A percentile compares a stretch with the other conserved stretches of the same genome.
Evolutionary conservation across 768 basidiomycete genomes (phyloP).

Genomic region (Mycena rebaudengoi): DNA sequence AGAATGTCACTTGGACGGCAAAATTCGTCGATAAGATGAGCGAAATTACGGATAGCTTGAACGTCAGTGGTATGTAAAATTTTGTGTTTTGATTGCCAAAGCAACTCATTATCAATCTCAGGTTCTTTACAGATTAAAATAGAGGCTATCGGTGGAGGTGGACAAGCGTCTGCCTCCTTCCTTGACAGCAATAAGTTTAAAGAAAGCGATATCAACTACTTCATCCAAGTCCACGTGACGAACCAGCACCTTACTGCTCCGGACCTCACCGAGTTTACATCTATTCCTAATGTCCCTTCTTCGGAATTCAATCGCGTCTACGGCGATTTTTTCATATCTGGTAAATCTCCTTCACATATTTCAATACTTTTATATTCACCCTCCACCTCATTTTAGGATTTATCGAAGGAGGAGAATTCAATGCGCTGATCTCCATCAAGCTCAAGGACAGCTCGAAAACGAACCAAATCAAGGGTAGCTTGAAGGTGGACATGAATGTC

Average conservation of each 20-base stretch:
- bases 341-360: background rate
- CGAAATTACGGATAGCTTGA: background rate
- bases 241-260: background rate
- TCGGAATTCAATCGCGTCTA: conserved; percentile 8
- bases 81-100: background rate
- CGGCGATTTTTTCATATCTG: conserved; percentile 12
- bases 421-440: conserved; percentile 14
- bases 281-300: background rate
- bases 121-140: background rate
- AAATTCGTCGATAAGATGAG: conserved; percentile 12
- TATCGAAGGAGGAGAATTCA: conserved; percentile 14
- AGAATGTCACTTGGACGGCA: conserved; percentile 3
- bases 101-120: background rate
- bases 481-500: background rate
- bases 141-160: background rate
- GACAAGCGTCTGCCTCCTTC: background rate
- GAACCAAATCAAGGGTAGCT: background rate
- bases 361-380: background rate
- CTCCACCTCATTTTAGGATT: background rate
- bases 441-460: conserved; percentile 4
- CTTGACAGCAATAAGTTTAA: conserved; percentile 7
- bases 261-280: background rate
- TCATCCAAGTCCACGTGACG: conserved; percentile 11
- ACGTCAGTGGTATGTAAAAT: background rate
- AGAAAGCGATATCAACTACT: conserved; percentile 14